Conservation (phyloP, 306 rosid genomes). For the Glycine tomentella region DNA sequence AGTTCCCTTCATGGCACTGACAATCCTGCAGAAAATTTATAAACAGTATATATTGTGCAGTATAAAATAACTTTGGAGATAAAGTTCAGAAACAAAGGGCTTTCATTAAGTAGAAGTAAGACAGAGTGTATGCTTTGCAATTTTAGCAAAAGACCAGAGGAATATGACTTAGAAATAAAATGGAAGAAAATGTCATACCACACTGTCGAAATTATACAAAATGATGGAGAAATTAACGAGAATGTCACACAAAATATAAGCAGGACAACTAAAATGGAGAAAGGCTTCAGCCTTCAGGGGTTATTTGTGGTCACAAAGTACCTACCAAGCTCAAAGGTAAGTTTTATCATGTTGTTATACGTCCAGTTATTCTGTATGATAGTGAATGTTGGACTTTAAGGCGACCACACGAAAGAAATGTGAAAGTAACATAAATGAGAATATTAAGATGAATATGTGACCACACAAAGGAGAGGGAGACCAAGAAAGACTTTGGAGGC, state of each 20-base stretch:
- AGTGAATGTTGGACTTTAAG: neutral
- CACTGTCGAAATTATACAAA: neutral
- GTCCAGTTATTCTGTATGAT: neutral
- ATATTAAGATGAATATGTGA: neutral
- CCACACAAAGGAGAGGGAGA: neutral
- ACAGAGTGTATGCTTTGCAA: neutral
- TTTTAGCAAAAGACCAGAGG: neutral
- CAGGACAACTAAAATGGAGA: neutral
- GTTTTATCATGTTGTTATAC: neutral
- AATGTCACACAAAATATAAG: too few relatives aligned
- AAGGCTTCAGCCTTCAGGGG: too few relatives aligned
- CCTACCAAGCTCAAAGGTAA: too few relatives aligned
- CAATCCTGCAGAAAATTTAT: slow-evolving; percentile 45
- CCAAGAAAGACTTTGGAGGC: neutral
- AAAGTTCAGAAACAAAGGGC: too few relatives aligned
- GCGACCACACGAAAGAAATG: neutral
- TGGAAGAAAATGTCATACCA: neutral
- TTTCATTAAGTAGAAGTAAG: neutral
- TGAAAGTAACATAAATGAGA: neutral
- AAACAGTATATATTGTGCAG: neutral
- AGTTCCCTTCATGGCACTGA: slow-evolving; percentile 48
- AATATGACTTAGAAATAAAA: neutral
- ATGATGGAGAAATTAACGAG: neutral
- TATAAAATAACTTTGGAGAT: neutral
- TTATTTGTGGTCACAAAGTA: neutral